Evolutionary conservation across 306 rosid genomes (phyloP).

Genomic region (Ceratonia siliqua): DNA sequence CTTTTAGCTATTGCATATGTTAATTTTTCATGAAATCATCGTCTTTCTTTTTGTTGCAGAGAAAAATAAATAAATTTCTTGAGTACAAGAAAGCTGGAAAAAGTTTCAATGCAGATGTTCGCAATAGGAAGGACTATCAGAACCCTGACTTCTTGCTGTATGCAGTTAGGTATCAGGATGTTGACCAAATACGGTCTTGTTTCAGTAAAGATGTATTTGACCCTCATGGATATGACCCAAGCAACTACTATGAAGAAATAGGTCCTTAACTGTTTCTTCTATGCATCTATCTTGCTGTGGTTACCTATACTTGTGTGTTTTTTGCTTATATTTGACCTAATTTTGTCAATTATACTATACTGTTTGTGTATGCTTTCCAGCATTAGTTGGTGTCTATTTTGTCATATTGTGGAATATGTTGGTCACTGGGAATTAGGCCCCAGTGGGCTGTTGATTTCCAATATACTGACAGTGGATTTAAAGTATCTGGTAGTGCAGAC

Average conservation of each 20-base stretch:
- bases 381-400: not conserved
- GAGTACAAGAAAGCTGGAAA: conserved; percentile 83
- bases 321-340: conserved; percentile 3
- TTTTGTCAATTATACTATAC: conserved; percentile 1
- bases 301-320: not conserved
- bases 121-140: conserved; percentile 87
- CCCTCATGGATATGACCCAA: conserved; percentile 87
- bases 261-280: conserved; percentile 52
- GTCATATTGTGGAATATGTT: conserved; percentile 32
- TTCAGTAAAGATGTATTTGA: conserved; percentile 91
- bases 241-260: conserved; percentile 80
- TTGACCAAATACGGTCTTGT: conserved; percentile 94
- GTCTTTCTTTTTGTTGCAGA: conserved; percentile 52
- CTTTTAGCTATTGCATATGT: not conserved
- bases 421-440: not conserved
- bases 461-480: not conserved
- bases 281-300: not conserved
- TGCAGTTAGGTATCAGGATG: conserved; percentile 95
- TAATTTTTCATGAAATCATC: conserved; percentile 12
- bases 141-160: conserved; percentile 88
- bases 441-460: conserved; percentile 19
- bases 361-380: conserved; percentile 7
- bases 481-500: not conserved
- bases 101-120: conserved; percentile 95
- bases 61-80: conserved; percentile 79